Base-by-base conservation (phyloP, 805 yeast species). In the Saccharomycopsis schoenii region DNA sequence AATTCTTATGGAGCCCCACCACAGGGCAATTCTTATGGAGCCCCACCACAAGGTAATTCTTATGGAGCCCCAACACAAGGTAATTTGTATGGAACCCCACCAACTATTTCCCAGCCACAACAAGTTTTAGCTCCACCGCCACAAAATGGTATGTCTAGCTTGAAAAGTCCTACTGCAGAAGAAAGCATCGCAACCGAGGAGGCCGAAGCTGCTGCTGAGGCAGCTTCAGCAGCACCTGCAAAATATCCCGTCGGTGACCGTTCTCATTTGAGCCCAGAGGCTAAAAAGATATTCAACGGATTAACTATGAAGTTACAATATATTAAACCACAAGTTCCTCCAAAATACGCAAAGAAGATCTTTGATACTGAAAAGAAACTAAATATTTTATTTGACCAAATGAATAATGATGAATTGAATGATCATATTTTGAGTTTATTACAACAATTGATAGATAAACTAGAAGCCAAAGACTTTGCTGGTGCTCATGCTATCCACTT, bases 281-380 rank as follows among this genome's bases (percentile, higher is more conserved):
- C 85, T 9, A 68, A 73, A 67, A 84, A 85, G 17, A 82, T 94
- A 55, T 83, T 75, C 67, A 77, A 80, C n/a, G 76, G 76, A 12
- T 78, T 94, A 60, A 74, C 76, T 14, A 70, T 73, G 4, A 83
- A 83, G 66, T 72, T 89, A 66, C 80, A 76, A 34, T 77, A 82
- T 37, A 84, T 89, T 17, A 81, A 84, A 67, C 93, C 96, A 17
- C 76, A 78, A 55, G 81, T 90, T 52, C 96, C 97, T 29, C 88
- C 83, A 57, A 84, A 83, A 70, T 89, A 82, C 68, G 71, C 80
- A 34, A 86, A 83, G 64, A 97, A 90, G 68, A 80, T 87, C 58
- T 76, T 74, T 55, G 98, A 93, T 71, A 84, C 96, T 69, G 93
- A 85, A 67, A 86, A 87, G 76, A 83, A 98, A 71, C 74, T 94